Evolutionary conservation across 768 basidiomycete genomes (phyloP).

Genomic region (Cytidiella melzeri): DNA sequence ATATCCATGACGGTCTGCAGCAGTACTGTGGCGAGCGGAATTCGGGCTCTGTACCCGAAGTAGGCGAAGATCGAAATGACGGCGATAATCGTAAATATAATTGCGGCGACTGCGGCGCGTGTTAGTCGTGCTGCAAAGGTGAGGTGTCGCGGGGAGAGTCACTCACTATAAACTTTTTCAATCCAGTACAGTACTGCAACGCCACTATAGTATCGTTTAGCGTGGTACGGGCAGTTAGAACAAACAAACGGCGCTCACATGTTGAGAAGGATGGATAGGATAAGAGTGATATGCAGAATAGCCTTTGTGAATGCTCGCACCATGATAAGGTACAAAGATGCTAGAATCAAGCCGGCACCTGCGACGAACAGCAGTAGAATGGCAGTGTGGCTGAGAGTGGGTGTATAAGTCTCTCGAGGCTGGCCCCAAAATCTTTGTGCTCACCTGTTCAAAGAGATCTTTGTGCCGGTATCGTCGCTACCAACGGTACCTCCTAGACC

Average conservation of each 20-base stretch:
- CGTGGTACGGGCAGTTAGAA: constrained; percentile 12
- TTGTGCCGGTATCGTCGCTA: constrained; percentile 39
- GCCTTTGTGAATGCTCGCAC: constrained; percentile 64
- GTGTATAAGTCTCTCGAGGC: background rate
- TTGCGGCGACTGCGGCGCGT: constrained; percentile 56
- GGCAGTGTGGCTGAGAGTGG: constrained; percentile 52
- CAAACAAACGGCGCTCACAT: constrained; percentile 39
- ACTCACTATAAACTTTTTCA: constrained; percentile 61
- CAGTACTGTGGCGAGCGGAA: constrained; percentile 72
- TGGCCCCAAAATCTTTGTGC: constrained; percentile 17
- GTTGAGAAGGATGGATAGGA: constrained; percentile 56
- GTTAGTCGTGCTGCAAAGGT: background rate
- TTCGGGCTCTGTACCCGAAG: constrained; percentile 64
- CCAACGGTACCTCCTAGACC: constrained; percentile 74
- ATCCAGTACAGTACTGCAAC: constrained; percentile 75
- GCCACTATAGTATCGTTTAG: no score
- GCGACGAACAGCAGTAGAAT: constrained; percentile 74
- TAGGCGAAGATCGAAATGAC: constrained; percentile 70
- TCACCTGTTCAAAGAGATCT: constrained; percentile 62
- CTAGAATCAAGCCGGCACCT: constrained; percentile 60
- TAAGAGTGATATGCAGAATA: constrained; percentile 73
- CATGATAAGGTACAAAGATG: constrained; percentile 61
- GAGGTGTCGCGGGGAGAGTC: background rate
- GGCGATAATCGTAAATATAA: constrained; percentile 79
- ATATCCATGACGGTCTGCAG: constrained; percentile 83